phyloP scores from a whole-genome alignment of 805 yeast genomes.

The Kazachstania bromeliacearum region DNA sequence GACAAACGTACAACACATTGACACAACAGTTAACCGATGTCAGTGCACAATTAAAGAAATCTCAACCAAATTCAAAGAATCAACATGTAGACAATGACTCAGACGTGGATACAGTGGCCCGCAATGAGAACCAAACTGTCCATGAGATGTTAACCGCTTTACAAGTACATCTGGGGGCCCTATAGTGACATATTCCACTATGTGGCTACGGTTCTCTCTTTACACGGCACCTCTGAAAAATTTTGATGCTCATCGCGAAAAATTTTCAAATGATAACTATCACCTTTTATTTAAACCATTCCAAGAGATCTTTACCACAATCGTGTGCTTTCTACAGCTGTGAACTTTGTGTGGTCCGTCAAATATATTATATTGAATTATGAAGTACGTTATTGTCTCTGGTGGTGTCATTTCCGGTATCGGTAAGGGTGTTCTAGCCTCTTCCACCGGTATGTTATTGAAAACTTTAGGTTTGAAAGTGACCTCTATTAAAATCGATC shows the following conservation, averaged over 20 bases:
- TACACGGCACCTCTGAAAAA: too few relatives aligned
- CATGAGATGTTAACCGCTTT: slow-evolving; percentile 15
- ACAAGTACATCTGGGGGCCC: slow-evolving; percentile 13
- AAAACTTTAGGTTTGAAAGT: slow-evolving; percentile 92
- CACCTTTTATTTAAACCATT: too few relatives aligned
- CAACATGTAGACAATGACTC: neutral
- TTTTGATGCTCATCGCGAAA: too few relatives aligned
- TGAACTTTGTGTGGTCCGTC: too few relatives aligned
- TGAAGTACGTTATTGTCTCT: slow-evolving; percentile 98
- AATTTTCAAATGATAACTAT: too few relatives aligned
- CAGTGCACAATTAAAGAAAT: neutral
- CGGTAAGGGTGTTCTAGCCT: slow-evolving; percentile 97
- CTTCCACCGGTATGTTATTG: slow-evolving; percentile 90
- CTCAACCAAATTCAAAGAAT: neutral
- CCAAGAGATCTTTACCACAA: too few relatives aligned
- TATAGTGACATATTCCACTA: neutral
- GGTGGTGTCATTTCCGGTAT: slow-evolving; percentile 99
- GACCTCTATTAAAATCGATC: slow-evolving; percentile 96
- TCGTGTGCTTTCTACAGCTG: too few relatives aligned
- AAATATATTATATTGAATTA: too few relatives aligned
- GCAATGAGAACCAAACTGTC: slow-evolving; percentile 12
- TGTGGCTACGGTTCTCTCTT: too few relatives aligned
- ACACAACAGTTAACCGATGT: neutral
- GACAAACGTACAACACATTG: neutral
- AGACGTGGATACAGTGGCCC: slow-evolving; percentile 1